Evolutionary conservation across 2,329 filamentous ascomycete genomes (phyloP).

Genomic region (Trichoderma breve): DNA sequence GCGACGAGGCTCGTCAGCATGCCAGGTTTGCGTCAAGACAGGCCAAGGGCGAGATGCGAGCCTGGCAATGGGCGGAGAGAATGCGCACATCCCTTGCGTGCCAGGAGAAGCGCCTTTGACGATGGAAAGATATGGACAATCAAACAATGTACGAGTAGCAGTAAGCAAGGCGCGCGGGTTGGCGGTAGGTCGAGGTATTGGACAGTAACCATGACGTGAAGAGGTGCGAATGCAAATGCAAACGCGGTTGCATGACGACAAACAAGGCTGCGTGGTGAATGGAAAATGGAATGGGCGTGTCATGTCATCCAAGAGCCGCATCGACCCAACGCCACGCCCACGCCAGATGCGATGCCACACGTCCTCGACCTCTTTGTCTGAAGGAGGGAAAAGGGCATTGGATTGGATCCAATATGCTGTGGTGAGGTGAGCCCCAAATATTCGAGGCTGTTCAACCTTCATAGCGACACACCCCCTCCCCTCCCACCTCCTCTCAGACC

Average conservation of each 20-base stretch:
- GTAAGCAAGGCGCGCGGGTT: not conserved
- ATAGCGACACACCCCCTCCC: constrained; percentile 12
- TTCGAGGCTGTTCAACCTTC: constrained; percentile 5
- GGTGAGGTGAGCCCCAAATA: not conserved
- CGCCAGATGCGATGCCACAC: not conserved
- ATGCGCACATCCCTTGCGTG: constrained; percentile 19
- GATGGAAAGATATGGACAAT: not conserved
- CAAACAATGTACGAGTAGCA: not conserved
- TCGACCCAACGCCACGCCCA: not conserved
- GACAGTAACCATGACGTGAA: not conserved
- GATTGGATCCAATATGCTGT: not conserved
- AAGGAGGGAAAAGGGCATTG: not conserved
- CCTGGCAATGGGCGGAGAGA: constrained; percentile 1
- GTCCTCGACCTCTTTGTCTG: not conserved
- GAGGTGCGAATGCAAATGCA: not conserved
- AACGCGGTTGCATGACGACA: not conserved
- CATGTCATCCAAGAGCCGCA: not conserved
- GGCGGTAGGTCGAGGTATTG: not conserved
- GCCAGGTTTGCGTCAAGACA: constrained; percentile 14
- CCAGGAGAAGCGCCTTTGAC: constrained; percentile 1
- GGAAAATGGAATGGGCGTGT: not conserved
- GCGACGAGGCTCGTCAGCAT: not conserved
- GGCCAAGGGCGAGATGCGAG: constrained; percentile 4
- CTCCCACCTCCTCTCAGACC: not conserved
- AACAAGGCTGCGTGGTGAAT: not conserved